These are phyloP conservation scores for Metarhizium album DNA, from an alignment of 2,329 filamentous ascomycete genomes.

Conservation along the genomic window DNA sequence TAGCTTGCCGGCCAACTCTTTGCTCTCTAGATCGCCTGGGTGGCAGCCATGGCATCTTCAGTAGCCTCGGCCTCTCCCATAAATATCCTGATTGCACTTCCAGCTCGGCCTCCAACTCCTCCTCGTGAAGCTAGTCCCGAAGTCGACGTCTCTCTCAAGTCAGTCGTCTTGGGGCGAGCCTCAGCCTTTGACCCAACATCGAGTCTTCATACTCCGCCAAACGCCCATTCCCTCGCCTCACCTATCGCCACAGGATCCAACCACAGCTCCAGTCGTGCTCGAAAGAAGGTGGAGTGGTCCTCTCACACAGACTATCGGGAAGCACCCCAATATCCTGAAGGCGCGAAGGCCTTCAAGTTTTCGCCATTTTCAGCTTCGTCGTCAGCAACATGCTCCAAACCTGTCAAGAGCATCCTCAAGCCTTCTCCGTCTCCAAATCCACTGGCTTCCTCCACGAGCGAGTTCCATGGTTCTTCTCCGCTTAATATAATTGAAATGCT, in stretches of 20 bases:
- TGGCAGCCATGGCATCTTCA: slow-evolving; percentile 32
- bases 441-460: slow-evolving; percentile 29
- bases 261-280: slow-evolving; percentile 31
- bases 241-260: slow-evolving; percentile 30
- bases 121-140: slow-evolving; percentile 43
- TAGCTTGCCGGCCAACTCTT: slow-evolving; percentile 5
- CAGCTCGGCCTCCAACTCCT: slow-evolving; percentile 54
- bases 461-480: slow-evolving; percentile 29
- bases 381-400: slow-evolving; percentile 25
- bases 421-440: slow-evolving; percentile 40
- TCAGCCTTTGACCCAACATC: slow-evolving; percentile 25
- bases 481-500: slow-evolving; percentile 67
- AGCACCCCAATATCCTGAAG: slow-evolving; percentile 33
- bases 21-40: slow-evolving; percentile 28
- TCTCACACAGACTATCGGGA: slow-evolving; percentile 46
- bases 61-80: slow-evolving; percentile 22
- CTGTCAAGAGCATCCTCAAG: slow-evolving; percentile 68
- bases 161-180: slow-evolving; percentile 23
- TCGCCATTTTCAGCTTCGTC: slow-evolving; percentile 31
- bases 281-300: slow-evolving; percentile 49
- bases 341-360: slow-evolving; percentile 24
- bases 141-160: slow-evolving; percentile 23
- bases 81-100: slow-evolving; percentile 38
- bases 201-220: slow-evolving; percentile 42
- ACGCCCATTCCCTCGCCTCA: slow-evolving; percentile 32